phyloP scores from a whole-genome alignment of 345 rosid genomes.

The Gossypium rotundifolium region DNA sequence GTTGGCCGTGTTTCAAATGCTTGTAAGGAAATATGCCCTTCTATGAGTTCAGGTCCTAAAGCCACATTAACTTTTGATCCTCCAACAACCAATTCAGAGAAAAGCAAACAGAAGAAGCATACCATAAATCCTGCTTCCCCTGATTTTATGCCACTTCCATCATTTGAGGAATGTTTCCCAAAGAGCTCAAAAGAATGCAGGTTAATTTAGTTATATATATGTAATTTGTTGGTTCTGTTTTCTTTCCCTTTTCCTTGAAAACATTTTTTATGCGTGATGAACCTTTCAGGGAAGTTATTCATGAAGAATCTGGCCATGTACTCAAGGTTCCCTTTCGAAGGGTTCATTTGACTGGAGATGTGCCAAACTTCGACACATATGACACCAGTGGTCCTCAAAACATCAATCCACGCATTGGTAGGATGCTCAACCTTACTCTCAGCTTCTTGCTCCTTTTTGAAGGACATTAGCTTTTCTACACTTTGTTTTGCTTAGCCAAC shows the following conservation, averaged over 20 bases:
- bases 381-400: slow-evolving; percentile 98
- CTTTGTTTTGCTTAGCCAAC: neutral
- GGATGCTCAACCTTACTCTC: slow-evolving; percentile 3
- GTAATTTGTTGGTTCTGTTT: neutral
- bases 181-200: slow-evolving; percentile 75
- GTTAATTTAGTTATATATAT: slow-evolving; percentile 24
- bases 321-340: slow-evolving; percentile 91
- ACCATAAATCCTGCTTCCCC: slow-evolving; percentile 87
- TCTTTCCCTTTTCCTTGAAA: neutral
- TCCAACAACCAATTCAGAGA: slow-evolving; percentile 44
- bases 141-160: slow-evolving; percentile 79
- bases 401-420: slow-evolving; percentile 71
- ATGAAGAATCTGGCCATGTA: slow-evolving; percentile 74
- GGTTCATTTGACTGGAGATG: slow-evolving; percentile 80
- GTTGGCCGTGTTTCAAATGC: slow-evolving; percentile 34
- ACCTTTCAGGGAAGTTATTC: slow-evolving; percentile 60
- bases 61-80: slow-evolving; percentile 86
- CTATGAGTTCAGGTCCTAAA: slow-evolving; percentile 27
- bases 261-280: slow-evolving; percentile 8
- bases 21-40: slow-evolving; percentile 29
- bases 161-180: slow-evolving; percentile 89
- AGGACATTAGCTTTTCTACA: neutral
- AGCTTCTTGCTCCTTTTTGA: neutral
- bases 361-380: slow-evolving; percentile 73
- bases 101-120: slow-evolving; percentile 53